These are phyloP conservation scores for Austroboletus rostrupii DNA, from an alignment of 1,284 basidiomycete genomes.

Conservation along the genomic window DNA sequence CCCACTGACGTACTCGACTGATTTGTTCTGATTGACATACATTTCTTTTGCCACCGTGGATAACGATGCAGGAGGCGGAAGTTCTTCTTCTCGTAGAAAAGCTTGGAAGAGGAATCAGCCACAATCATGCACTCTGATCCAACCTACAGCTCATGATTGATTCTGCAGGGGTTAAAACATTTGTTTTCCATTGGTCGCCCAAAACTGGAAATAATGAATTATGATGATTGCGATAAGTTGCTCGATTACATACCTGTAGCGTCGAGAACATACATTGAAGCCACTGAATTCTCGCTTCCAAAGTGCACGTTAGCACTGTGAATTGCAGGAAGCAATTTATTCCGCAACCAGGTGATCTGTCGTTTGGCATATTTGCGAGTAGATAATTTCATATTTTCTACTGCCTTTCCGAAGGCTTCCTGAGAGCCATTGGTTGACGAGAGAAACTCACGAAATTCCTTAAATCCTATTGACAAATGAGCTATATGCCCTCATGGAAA, in stretches of 20 bases:
- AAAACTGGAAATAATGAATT: slow-evolving; percentile 39
- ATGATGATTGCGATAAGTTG: background rate
- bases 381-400: slow-evolving; percentile 80
- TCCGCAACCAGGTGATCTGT: slow-evolving; percentile 90
- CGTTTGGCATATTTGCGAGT: slow-evolving; percentile 91
- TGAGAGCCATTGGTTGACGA: slow-evolving; percentile 38
- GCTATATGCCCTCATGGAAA: background rate
- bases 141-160: slow-evolving; percentile 48
- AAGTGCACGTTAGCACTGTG: slow-evolving; percentile 44
- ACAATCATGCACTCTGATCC: background rate
- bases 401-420: slow-evolving; percentile 51
- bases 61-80: slow-evolving; percentile 59
- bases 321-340: slow-evolving; percentile 82
- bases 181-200: slow-evolving; percentile 54
- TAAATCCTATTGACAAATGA: slow-evolving; percentile 62
- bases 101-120: slow-evolving; percentile 36
- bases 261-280: slow-evolving; percentile 65
- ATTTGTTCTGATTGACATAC: slow-evolving; percentile 43
- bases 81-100: slow-evolving; percentile 49
- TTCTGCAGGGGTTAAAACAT: slow-evolving; percentile 51
- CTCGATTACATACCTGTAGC: slow-evolving; percentile 54
- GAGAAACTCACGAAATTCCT: slow-evolving; percentile 78
- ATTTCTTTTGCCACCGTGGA: slow-evolving; percentile 55
- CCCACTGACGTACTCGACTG: slow-evolving; percentile 42
- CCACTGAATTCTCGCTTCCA: slow-evolving; percentile 19